Evolutionary conservation across 805 yeast species (phyloP), one percentile per base, ranked within the genome.

Genomic region (Yueomyces sp.): DNA sequence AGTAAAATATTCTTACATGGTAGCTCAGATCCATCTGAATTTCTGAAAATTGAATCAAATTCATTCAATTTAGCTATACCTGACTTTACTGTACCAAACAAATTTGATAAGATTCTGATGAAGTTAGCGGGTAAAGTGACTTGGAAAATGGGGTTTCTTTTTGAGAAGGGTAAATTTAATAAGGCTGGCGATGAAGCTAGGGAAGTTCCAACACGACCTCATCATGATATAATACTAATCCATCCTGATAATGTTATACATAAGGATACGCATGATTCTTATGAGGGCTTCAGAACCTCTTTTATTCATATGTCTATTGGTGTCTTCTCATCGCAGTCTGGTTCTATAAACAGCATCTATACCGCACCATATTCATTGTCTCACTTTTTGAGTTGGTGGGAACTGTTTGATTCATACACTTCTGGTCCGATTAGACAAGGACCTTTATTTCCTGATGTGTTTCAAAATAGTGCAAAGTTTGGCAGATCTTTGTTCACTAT

Each of bases 381-480:
- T 1, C 90, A 81, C 49, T 86, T 87, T 61, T 70, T 75, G 49
- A 61, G 60, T 8, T 88, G 96, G 96, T 86, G 95, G 94, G 63
- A 66, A 34, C 68, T 82, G 47, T 87, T 87, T 59, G 72, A 76
- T 36, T 78, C 87, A n/a, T 79, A 78, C 45, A 69, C 82, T 51
- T 77, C 86, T 42, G 72, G 90, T 9, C 95, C 96, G 0, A 70
- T 85, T 28, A 68, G 90, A 43, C 69, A 72, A 40, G 96, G 96
- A 0, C 63, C 69, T 1, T 57, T 88, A 34, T 87, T 85, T 61
- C 73, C 75, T 0, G 73, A 70, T 28, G 45, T 60, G 30, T 50
- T 57, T 6, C 69, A 69, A 45, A 77, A 72, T 37, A 54, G 59
- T 4, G 69, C 67, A 38, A 79, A 77, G 52, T 80, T 86, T 56